These are phyloP conservation scores for Epithemia pelagica DNA, from an alignment of 108 stramenopile species.

Conservation along the genomic window DNA sequence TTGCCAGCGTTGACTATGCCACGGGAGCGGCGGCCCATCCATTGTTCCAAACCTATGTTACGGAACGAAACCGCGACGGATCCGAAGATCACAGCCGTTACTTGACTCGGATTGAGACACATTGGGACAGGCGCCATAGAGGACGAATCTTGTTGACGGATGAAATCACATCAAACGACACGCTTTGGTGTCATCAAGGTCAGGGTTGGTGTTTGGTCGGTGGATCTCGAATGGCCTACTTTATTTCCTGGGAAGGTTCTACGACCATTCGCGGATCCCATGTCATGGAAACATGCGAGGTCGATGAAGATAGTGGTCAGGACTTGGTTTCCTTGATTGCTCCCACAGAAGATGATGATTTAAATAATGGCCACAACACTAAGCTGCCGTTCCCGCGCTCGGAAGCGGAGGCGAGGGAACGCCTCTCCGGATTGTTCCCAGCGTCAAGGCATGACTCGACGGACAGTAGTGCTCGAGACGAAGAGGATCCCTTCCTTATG, in stretches of 20 bases:
- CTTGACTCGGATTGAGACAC: background rate
- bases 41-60: background rate
- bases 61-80: background rate
- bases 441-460: constrained; percentile 4
- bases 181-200: constrained; percentile 4
- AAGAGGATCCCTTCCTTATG: constrained; percentile 22
- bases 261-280: constrained; percentile 40
- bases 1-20: background rate
- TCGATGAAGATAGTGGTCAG: background rate
- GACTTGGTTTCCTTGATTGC: background rate
- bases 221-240: constrained; percentile 23
- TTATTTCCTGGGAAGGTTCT: constrained; percentile 78
- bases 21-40: no score
- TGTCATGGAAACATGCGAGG: constrained; percentile 16
- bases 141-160: background rate
- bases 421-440: constrained; percentile 6
- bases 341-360: background rate
- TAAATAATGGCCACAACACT: background rate
- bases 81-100: background rate
- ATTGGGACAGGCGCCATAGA: background rate
- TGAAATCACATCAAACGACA: background rate
- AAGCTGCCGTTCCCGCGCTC: background rate
- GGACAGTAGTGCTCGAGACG: background rate
- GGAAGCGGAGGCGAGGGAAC: background rate
- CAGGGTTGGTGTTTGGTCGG: constrained; percentile 66